phyloP scores from a whole-genome alignment of 163 green algal genomes.

The Coccomyxa subellipsoidea region DNA sequence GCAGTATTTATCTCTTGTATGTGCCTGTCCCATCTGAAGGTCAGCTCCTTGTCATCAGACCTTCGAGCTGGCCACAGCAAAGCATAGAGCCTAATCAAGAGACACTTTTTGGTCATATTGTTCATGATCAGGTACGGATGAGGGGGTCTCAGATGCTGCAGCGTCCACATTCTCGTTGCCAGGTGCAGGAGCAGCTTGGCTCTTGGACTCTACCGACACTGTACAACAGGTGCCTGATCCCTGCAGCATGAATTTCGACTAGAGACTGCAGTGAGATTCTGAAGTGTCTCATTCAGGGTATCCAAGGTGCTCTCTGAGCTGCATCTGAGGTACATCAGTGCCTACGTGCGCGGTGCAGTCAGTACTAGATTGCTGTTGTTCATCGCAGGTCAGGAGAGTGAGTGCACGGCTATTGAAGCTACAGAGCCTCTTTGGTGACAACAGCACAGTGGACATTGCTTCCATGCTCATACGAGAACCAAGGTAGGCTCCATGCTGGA shows the following conservation, averaged over 20 bases:
- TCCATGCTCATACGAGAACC: constrained; percentile 45
- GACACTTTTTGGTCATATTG: background rate
- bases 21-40: too few relatives aligned
- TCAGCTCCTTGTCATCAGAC: too few relatives aligned
- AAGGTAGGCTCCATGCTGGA: constrained; percentile 32
- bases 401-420: constrained; percentile 36
- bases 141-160: background rate
- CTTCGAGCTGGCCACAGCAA: too few relatives aligned
- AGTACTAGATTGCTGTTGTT: background rate
- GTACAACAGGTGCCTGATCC: background rate
- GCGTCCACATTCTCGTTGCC: background rate
- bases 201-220: background rate
- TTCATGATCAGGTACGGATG: background rate
- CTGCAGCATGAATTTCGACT: background rate
- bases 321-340: too few relatives aligned
- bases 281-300: too few relatives aligned
- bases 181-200: background rate
- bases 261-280: background rate
- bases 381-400: constrained; percentile 27
- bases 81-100: background rate
- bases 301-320: too few relatives aligned
- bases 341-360: too few relatives aligned
- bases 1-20: too few relatives aligned
- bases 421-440: constrained; percentile 34
- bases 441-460: constrained; percentile 34